Percentiles rank a stretch among this genome's conserved stretches.
phyloP scores from a whole-genome alignment of 108 stramenopile genomes.

The Cyclostephanos tholiformis region DNA sequence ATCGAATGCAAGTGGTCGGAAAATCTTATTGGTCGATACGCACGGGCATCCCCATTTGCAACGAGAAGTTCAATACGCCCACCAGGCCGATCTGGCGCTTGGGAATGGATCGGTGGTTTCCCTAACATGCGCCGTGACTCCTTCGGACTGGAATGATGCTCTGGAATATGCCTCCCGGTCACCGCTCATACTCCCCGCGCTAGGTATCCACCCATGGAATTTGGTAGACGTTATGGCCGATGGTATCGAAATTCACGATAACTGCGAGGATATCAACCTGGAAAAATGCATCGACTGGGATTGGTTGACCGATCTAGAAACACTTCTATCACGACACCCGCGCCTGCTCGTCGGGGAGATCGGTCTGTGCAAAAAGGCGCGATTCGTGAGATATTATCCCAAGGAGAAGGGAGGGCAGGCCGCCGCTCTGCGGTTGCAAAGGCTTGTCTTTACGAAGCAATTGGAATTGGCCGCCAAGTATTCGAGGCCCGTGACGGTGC shows the following conservation, averaged over 20 bases:
- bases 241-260: slow-evolving; percentile 18
- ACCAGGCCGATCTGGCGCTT: not conserved
- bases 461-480: slow-evolving; percentile 70
- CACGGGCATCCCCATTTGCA: slow-evolving; percentile 85
- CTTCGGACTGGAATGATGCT: slow-evolving; percentile 66
- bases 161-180: slow-evolving; percentile 63
- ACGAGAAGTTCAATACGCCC: slow-evolving; percentile 54
- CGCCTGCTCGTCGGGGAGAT: slow-evolving; percentile 76
- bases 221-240: slow-evolving; percentile 45
- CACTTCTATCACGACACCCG: slow-evolving; percentile 63
- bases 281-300: slow-evolving; percentile 40
- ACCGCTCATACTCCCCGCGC: slow-evolving; percentile 51
- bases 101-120: slow-evolving; percentile 35
- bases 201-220: slow-evolving; percentile 89
- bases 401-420: slow-evolving; percentile 60
- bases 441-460: slow-evolving; percentile 68
- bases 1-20: not conserved
- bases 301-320: slow-evolving; percentile 68
- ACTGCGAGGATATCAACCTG: slow-evolving; percentile 6
- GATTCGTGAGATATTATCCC: slow-evolving; percentile 68
- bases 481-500: slow-evolving; percentile 72
- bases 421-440: slow-evolving; percentile 64
- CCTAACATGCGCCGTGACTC: slow-evolving; percentile 69
- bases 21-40: slow-evolving; percentile 66
- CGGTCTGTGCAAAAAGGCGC: slow-evolving; percentile 82